A percentile compares a stretch with the other conserved stretches of the same genome.
Conservation (phyloP, 192 early-diverging fungal genomes). For the Mortierella alpina region DNA sequence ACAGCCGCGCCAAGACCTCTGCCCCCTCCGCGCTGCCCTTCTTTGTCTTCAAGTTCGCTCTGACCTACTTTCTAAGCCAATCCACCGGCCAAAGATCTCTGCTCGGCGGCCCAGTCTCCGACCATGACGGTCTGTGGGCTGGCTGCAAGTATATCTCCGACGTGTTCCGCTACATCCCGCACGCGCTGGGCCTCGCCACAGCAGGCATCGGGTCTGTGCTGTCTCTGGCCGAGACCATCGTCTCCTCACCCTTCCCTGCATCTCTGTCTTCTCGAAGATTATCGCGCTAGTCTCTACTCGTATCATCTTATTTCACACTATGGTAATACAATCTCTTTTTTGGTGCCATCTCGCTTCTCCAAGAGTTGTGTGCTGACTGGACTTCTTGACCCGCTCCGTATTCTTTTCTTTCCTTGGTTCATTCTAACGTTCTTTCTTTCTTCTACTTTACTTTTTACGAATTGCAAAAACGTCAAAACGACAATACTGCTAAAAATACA, state of each 20-base stretch:
- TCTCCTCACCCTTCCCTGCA: not conserved
- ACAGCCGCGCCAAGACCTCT: not conserved
- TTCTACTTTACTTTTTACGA: not conserved
- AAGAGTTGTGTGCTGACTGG: not conserved
- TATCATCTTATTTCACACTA: not conserved
- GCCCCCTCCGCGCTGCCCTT: slow-evolving; percentile 14
- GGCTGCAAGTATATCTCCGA: slow-evolving; percentile 15
- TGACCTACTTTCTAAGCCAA: slow-evolving; percentile 24
- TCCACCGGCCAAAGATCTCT: not conserved
- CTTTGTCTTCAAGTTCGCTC: slow-evolving; percentile 39
- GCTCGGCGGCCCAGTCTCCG: not conserved
- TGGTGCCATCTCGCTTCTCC: too few relatives aligned
- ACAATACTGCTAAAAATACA: not conserved
- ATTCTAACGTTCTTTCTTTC: not conserved
- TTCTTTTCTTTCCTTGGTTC: not conserved
- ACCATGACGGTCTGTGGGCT: not conserved
- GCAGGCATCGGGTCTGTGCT: slow-evolving; percentile 20
- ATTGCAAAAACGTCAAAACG: too few relatives aligned
- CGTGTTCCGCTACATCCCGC: slow-evolving; percentile 22
- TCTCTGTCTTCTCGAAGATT: too few relatives aligned
- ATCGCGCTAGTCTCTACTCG: too few relatives aligned
- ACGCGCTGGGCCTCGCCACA: slow-evolving; percentile 2
- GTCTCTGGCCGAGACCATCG: slow-evolving; percentile 18
- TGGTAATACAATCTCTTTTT: not conserved
- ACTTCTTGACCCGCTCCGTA: not conserved